Conservation (phyloP, 192 early-diverging fungal genomes). For the Linnemannia schmuckeri region DNA sequence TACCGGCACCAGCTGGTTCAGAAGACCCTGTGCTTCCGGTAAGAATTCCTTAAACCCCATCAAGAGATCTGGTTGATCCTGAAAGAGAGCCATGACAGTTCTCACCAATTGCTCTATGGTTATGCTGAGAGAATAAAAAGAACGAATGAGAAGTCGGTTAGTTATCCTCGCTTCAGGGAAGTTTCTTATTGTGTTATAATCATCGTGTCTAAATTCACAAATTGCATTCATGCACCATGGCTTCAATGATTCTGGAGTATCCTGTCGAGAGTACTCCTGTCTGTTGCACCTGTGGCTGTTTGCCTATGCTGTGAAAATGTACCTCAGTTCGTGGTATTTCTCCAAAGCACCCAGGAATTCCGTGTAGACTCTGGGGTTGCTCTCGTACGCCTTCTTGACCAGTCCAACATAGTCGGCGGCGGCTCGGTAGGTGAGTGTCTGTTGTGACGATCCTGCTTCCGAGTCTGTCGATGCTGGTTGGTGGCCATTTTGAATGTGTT, state of each 20-base stretch:
- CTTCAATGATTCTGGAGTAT: neutral
- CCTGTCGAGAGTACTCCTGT: neutral
- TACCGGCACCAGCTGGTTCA: slow-evolving; percentile 52
- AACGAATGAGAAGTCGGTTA: neutral
- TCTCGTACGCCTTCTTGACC: slow-evolving; percentile 51
- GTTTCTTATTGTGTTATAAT: neutral
- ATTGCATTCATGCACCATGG: neutral
- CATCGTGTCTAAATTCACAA: neutral
- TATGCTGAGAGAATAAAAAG: slow-evolving; percentile 10
- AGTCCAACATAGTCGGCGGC: slow-evolving; percentile 48
- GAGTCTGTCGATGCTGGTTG: neutral
- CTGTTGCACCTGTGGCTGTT: neutral
- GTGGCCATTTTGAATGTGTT: neutral
- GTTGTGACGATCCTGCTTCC: slow-evolving; percentile 10
- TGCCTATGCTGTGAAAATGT: neutral
- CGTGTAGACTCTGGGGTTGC: slow-evolving; percentile 44
- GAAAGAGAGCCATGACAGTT: slow-evolving; percentile 52
- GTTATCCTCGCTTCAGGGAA: neutral
- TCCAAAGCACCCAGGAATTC: slow-evolving; percentile 41
- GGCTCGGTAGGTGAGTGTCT: slow-evolving; percentile 41
- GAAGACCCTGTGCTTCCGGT: slow-evolving; percentile 41
- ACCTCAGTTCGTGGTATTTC: slow-evolving; percentile 45
- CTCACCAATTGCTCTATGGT: slow-evolving; percentile 42
- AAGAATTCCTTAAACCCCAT: slow-evolving; percentile 56
- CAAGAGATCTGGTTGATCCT: slow-evolving; percentile 50